These are phyloP conservation scores for Mortierella sp. DNA, from an alignment of 371 early-diverging fungal genomes.

Conservation along the genomic window DNA sequence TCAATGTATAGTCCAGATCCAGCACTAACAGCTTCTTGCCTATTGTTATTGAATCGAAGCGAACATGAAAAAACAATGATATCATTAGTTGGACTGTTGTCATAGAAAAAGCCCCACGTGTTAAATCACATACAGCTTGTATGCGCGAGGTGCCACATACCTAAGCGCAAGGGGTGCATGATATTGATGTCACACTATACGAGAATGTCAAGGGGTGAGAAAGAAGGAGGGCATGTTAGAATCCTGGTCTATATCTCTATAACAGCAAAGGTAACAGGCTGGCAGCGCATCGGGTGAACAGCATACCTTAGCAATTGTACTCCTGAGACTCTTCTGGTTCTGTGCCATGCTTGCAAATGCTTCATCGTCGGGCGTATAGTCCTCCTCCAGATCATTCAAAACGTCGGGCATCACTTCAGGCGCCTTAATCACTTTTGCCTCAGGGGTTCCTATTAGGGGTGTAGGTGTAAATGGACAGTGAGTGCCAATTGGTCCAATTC, in stretches of 20 bases:
- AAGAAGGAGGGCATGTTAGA: background rate
- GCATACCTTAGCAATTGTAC: constrained; percentile 52
- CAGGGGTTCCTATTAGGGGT: constrained; percentile 53
- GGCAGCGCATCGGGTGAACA: background rate
- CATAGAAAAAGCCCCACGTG: background rate
- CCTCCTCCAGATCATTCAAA: constrained; percentile 63
- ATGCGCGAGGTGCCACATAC: constrained; percentile 20
- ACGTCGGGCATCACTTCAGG: constrained; percentile 66
- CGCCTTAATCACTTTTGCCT: constrained; percentile 60
- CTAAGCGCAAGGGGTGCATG: constrained; percentile 64
- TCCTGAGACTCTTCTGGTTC: constrained; percentile 57
- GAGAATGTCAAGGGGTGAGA: background rate
- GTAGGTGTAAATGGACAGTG: background rate
- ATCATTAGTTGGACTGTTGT: background rate
- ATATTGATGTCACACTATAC: constrained; percentile 64
- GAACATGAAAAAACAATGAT: background rate
- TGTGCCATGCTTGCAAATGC: constrained; percentile 53
- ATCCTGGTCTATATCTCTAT: background rate
- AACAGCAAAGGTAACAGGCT: background rate
- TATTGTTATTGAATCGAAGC: constrained; percentile 1
- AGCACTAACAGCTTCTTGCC: constrained; percentile 72
- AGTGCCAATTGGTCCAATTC: background rate
- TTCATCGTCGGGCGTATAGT: constrained; percentile 61
- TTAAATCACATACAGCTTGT: background rate
- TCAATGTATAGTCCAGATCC: constrained; percentile 77